Percentiles rank a stretch among this genome's conserved stretches.
phyloP scores from a whole-genome alignment of 2,329 filamentous ascomycete genomes.

The Botrytis hyacinthi region DNA sequence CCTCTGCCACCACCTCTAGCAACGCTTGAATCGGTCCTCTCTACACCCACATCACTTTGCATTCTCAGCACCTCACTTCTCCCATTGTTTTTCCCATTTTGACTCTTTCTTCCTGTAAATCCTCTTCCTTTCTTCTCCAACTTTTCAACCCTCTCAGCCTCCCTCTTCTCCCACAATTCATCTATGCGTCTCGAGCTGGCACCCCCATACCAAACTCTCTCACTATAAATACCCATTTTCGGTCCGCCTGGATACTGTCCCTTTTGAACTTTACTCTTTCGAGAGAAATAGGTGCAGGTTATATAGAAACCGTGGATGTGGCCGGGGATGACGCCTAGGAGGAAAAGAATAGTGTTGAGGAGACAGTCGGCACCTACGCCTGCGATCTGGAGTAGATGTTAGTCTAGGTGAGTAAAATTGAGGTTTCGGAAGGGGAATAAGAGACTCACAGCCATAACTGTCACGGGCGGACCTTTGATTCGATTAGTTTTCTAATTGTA shows the following conservation, averaged over 20 bases:
- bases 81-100: neutral
- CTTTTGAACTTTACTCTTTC: constrained; percentile 53
- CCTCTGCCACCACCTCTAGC: neutral
- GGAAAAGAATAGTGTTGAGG: constrained; percentile 32
- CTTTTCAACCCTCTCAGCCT: constrained; percentile 17
- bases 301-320: constrained; percentile 39
- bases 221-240: constrained; percentile 70
- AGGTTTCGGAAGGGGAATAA: neutral
- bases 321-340: constrained; percentile 33
- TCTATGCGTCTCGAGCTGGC: constrained; percentile 27
- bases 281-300: constrained; percentile 78
- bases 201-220: constrained; percentile 66
- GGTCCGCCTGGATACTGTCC: constrained; percentile 53
- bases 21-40: neutral
- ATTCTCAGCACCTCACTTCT: constrained; percentile 7
- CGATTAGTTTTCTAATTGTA: neutral
- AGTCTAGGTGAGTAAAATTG: neutral
- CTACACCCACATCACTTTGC: neutral
- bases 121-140: constrained; percentile 4
- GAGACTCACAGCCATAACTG: constrained; percentile 27
- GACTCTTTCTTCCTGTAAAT: neutral
- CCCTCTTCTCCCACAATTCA: constrained; percentile 26
- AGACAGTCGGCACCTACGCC: constrained; percentile 30
- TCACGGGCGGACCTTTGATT: constrained; percentile 29
- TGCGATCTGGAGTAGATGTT: constrained; percentile 22